A percentile compares a stretch with the other conserved stretches of the same genome.
Conservation (phyloP, 176 grass and related monocot species). For the Triticum dicoccoides region DNA sequence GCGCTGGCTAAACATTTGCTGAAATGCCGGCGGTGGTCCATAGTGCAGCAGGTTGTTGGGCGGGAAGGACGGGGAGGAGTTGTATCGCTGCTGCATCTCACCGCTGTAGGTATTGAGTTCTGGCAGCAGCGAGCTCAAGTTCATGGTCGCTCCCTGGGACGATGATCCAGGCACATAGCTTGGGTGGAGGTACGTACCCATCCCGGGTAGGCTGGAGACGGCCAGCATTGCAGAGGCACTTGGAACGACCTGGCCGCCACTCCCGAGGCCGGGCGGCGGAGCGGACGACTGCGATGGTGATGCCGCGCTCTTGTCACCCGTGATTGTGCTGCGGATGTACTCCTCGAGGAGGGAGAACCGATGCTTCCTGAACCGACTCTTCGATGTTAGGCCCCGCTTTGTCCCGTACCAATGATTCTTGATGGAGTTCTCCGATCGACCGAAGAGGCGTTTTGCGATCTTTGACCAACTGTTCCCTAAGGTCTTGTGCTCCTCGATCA, state of each 20-base stretch:
- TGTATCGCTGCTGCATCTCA: not conserved
- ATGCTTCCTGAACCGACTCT: slow-evolving; percentile 38
- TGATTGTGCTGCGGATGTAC: slow-evolving; percentile 49
- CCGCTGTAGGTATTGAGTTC: slow-evolving; percentile 7
- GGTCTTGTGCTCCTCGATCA: slow-evolving; percentile 47
- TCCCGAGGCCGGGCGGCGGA: not conserved
- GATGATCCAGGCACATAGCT: not conserved
- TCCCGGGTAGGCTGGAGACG: not conserved
- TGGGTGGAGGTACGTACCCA: not conserved
- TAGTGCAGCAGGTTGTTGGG: not conserved
- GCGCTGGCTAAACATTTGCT: not conserved
- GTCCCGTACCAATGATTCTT: slow-evolving; percentile 95
- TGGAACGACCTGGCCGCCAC: not conserved
- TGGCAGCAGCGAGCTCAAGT: not conserved
- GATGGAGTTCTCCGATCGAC: slow-evolving; percentile 65
- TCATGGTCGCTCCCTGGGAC: not conserved
- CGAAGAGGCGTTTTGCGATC: slow-evolving; percentile 50
- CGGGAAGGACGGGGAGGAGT: not conserved
- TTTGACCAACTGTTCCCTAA: slow-evolving; percentile 63
- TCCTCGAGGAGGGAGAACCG: slow-evolving; percentile 44
- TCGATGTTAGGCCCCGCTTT: slow-evolving; percentile 46
- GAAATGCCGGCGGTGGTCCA: not conserved
- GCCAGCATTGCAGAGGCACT: fast-evolving
- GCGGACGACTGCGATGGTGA: not conserved
- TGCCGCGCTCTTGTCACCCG: not conserved